These are phyloP conservation scores for Murraya paniculata DNA, from an alignment of 345 rosid species.

Conservation along the genomic window DNA sequence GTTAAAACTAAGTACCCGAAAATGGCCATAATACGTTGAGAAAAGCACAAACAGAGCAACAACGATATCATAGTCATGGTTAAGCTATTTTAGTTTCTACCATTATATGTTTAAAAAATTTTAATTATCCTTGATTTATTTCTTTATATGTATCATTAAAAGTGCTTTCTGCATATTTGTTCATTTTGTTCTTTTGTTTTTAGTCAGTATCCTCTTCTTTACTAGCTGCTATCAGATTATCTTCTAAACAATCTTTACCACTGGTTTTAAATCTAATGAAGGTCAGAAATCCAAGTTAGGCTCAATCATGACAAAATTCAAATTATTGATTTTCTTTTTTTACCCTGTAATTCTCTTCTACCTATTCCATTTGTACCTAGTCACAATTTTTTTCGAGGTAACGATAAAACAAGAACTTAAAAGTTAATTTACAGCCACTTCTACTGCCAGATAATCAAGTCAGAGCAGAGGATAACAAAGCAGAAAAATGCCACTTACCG, in stretches of 20 bases:
- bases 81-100: neutral
- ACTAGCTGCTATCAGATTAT: neutral
- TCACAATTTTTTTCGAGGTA: neutral
- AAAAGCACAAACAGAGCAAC: neutral
- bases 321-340: neutral
- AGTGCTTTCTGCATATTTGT: neutral
- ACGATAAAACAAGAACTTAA: neutral
- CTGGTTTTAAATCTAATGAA: neutral
- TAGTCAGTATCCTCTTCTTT: neutral
- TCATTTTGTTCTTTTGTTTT: neutral
- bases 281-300: neutral
- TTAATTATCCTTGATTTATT: neutral
- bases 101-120: neutral
- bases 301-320: neutral
- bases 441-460: conserved; percentile 1
- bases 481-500: conserved; percentile 49
- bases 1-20: neutral
- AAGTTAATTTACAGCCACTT: neutral
- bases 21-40: neutral
- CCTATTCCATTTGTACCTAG: neutral
- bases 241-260: neutral
- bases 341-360: neutral
- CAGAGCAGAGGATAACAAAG: neutral
- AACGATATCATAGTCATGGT: neutral
- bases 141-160: neutral